Evolutionary conservation across 2,329 filamentous ascomycete genomes (phyloP), one percentile per base, ranked within the genome.

Genomic region (Xylariaceae sp.): DNA sequence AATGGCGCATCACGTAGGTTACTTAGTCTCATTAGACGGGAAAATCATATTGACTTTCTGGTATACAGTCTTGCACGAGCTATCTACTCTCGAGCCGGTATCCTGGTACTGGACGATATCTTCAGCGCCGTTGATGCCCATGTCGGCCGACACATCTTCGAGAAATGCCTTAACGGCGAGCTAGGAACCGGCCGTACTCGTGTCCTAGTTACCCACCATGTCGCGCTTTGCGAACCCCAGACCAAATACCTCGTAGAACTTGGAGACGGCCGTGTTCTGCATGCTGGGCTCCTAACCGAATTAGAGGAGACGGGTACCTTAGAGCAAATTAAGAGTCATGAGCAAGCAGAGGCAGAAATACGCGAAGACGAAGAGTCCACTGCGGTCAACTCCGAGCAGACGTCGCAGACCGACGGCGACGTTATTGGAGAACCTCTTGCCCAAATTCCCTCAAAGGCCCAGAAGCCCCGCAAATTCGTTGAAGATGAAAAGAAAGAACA

Each of bases 121-220:
- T 92, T 95, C 67, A 90, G 86, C 64, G 85, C 89, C 10, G 83
- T 94, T 9, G 90, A 95, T 67, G 86, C 88, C 3, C 88, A 92
- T 63, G 89, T 91, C 31, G 89, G 89, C 14, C 81, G 87, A 28
- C 87, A 90, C 61, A 85, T 93, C 45, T 90, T 89, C 59, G 87
- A 92, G 58, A 80, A 89, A 51, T 90, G 86, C 55, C 74, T 93
- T 2, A 85, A 81, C 2, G 89, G 89, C 5, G 81, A 87, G 45
- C 76, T 93, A 9, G 86, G 86, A 54, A 69, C 76, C 18, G 84
- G 83, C 0, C 75, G 90, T 50, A 94, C 90, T 1, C 75, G 89
- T 31, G 89, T 94, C 44, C 73, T 94, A 4, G 89, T 91, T 22
- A 94, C 89, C 0, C 89, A 94, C 63, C 88, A 93, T 61, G 84